Percentiles rank a stretch among this genome's conserved stretches.
These are phyloP conservation scores for Tricladium varicosporioides DNA, from an alignment of 2,329 filamentous ascomycete genomes.

Conservation along the genomic window DNA sequence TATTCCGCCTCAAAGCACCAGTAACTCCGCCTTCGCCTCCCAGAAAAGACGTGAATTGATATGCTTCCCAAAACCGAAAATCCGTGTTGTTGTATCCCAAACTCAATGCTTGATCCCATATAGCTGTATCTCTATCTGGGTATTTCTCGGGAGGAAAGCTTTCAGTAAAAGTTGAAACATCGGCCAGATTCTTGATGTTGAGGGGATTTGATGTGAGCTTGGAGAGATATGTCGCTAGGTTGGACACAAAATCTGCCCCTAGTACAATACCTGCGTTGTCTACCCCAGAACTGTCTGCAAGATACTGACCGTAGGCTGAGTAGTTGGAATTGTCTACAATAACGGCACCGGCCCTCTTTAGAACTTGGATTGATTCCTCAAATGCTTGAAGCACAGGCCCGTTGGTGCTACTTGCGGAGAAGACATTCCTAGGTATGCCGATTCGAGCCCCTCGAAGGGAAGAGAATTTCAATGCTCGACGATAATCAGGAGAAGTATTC, in stretches of 20 bases:
- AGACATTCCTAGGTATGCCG: conserved; percentile 60
- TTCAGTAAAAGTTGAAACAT: conserved; percentile 15
- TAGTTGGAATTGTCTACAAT: conserved; percentile 61
- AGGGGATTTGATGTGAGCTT: conserved; percentile 41
- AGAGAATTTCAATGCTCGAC: conserved; percentile 52
- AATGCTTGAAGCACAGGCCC: conserved; percentile 52
- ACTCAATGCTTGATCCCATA: conserved; percentile 53
- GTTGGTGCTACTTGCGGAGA: conserved; percentile 40
- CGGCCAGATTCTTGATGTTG: conserved; percentile 11
- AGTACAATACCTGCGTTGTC: conserved; percentile 44
- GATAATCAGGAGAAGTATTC: conserved; percentile 56
- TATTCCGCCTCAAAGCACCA: conserved; percentile 46
- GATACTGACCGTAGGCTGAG: conserved; percentile 47
- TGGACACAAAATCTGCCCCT: conserved; percentile 56
- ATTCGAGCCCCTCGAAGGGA: conserved; percentile 57
- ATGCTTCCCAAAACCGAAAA: conserved; percentile 53
- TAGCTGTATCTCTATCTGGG: conserved; percentile 48
- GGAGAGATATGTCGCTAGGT: conserved; percentile 55
- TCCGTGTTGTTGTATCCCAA: conserved; percentile 53
- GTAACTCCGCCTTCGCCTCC: conserved; percentile 58
- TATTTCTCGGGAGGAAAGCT: conserved; percentile 8
- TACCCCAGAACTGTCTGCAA: conserved; percentile 31
- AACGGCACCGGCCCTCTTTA: conserved; percentile 55
- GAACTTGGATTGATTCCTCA: conserved; percentile 48
- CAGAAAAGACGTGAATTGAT: conserved; percentile 49